Base-by-base conservation (phyloP, 176 grass and related monocot species). In the Cenchrus purpureus region DNA sequence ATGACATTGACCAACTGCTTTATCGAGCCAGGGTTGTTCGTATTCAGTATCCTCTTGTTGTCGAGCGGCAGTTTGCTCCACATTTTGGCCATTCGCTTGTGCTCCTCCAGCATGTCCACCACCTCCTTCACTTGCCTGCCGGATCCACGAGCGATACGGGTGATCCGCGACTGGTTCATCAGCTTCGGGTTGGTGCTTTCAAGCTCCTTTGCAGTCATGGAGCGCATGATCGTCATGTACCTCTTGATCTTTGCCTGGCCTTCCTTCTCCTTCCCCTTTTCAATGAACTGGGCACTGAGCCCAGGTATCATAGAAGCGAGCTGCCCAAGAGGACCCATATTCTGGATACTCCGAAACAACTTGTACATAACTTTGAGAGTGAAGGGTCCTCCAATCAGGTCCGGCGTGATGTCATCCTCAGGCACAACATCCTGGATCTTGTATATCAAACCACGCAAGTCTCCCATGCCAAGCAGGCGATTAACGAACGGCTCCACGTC, bases 161-260 rank as follows among this genome's bases (percentile, higher is more conserved):
- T 72, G 55, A 95, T 87, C 32, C 91, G 79, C 1, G 91, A 95
- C 28, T 93, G 85, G 5, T 74, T 95, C 91, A 95, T 90, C 72
- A 98, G 46, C 85, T 98, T 95, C 7, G 89, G 79, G 73, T 88
- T 95, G 58, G 92, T 95, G 64, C 85, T 89, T 32, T 92, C 89
- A 9, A 98, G 92, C 83, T 93, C 92, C 74, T 63, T 89, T 57
- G 85, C 80, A 63, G 92, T 92, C 92, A 95, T 95, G 50, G 95
- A 95, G 78, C 93, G 89, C 95, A 93, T 98, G 61, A 95, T 95
- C 9, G 95, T 93, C 87, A 93, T 93, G 89, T 93, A 95, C 4
- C 85, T 78, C 87, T 90, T 93, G 59, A 98, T 95, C 85, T 93
- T 97, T 1, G 91, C 82, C 20, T 93, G 92, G 58, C 91, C 91